Base-by-base conservation (phyloP, 2,329 filamentous ascomycete species). In the Calonectria leucothoes region DNA sequence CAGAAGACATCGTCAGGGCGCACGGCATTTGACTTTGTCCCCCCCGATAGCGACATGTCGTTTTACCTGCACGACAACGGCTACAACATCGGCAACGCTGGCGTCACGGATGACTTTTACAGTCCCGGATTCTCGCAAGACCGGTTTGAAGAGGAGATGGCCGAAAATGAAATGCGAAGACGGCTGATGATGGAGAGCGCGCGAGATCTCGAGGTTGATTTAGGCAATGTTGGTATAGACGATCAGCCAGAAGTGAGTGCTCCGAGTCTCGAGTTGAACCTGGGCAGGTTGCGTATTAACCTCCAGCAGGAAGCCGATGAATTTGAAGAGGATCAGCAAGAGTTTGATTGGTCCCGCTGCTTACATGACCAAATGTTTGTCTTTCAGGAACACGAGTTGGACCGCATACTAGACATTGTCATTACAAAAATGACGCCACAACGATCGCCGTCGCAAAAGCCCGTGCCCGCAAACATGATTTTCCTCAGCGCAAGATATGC, bases 161-260 rank as follows among this genome's bases (percentile, higher is more conserved):
- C 96, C 4, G 97, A 99, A 84, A 98, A 95, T 79, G 97, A 98
- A 84, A 92, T 98, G 91, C 95, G 96, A 82, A 91, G 96, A 76
- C 92, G 97, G 37, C 96, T 99, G 93, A 98, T 99, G 95, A 98
- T 98, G 96, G 97, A 99, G 83, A 99, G 97, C 82, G 96, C 97
- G 7, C 93, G 97, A 77, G 98, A 99, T 83, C 88, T 99, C 42
- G 97, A 99, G 84, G 97, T 99, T 51, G 97, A 99, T 81, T 85
- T 99, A 69, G 97, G 96, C 15, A 99, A 98, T 80, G 91, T 99
- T 70, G 97, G 97, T 35, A 93, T 99, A 80, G 97, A 99, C 82
- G 97, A 99, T 83, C 94, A 97, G 81, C 95, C 96, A 66, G 97
- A 98, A 88, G 95, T 95, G 86, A 80, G 90, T 77, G 25, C 4